These are phyloP conservation scores for Agarophyton chilense DNA, from an alignment of 23 red algal genomes.

Conservation along the genomic window DNA sequence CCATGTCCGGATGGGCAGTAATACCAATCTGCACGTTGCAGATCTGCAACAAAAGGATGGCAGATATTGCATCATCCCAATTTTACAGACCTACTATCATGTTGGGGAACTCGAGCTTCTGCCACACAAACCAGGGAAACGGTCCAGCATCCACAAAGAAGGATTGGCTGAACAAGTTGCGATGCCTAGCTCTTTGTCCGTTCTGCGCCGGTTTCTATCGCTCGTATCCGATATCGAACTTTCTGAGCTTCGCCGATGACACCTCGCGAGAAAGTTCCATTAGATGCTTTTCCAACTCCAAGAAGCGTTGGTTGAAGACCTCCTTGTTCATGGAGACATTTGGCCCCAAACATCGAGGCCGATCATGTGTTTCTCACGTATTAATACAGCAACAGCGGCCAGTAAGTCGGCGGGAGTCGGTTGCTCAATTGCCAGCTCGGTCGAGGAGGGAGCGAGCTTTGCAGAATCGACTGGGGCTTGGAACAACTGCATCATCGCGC, in stretches of 20 bases:
- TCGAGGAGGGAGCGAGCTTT: too few species aligned
- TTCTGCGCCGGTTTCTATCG: neutral
- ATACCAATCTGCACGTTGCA: too few species aligned
- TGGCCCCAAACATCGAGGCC: too few species aligned
- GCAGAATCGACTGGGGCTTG: too few species aligned
- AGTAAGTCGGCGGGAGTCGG: too few species aligned
- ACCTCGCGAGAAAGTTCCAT: too few species aligned
- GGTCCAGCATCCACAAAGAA: conserved; percentile 36
- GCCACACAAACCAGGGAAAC: conserved; percentile 4
- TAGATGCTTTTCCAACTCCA: conserved; percentile 43
- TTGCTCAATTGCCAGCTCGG: too few species aligned
- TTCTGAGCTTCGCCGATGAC: too few species aligned
- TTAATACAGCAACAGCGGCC: too few species aligned
- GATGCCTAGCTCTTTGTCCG: conserved; percentile 38
- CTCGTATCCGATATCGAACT: neutral
- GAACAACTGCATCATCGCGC: conserved; percentile 46
- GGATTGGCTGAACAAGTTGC: too few species aligned
- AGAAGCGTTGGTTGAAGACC: conserved; percentile 1
- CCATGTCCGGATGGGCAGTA: too few species aligned
- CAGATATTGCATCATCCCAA: conserved; percentile 52
- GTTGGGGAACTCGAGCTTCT: conserved; percentile 49
- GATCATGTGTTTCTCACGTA: too few species aligned
- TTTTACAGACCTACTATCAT: conserved; percentile 10
- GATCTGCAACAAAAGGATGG: conserved; percentile 26
- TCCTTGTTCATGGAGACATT: conserved; percentile 40